Base-by-base conservation (phyloP, 2,329 filamentous ascomycete genomes). In the Aspergillus amoenus region DNA sequence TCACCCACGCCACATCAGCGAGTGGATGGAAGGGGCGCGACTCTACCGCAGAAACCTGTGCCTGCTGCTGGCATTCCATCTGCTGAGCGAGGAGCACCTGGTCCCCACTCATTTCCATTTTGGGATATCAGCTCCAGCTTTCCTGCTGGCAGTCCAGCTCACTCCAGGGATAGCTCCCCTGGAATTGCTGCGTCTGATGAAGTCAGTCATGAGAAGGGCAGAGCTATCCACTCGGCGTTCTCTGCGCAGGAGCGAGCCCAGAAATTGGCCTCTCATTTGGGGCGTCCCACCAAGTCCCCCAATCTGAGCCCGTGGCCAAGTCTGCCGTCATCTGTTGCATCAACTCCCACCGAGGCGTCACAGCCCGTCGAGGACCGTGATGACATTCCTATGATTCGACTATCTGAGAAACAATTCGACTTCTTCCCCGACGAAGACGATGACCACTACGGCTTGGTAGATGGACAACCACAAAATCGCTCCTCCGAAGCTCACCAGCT, bases 1-100 rank as follows among this genome's bases (percentile, higher is more conserved):
- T 64, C 66, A 62, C 62, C 65, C 49, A 64, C 64, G 64, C 66
- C 63, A 62, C 67, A 70, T 52, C 54, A 60, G 63, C 68, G 63
- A 63, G 59, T 64, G 56, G 68, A 72, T 58, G 60, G 59, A 66
- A 71, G 68, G 69, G 69, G 61, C 18, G 61, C 61, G 18, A 55
- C 65, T 56, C 61, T 70, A 45, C 70, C 66, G 45, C 70, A 73
- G 61, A 69, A 60, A 53, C 70, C 73, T 45, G 58, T 65, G 56
- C 70, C 71, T 55, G 68, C 66, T 24, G 71, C 69, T 61, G 72
- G 61, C 72, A 74, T 75, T 75, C 71, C 72, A 58, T 58, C 60
- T 32, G 58, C 66, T 55, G 71, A 70, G 61, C 71, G 62, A 54
- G 48, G 60, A 24, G 44, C 66, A 48, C 42, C 55, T 37, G 61